Evolutionary conservation across 202 grass and related monocot genomes (phyloP), one percentile per base, ranked within the genome.

Genomic region (Carex arenaria): DNA sequence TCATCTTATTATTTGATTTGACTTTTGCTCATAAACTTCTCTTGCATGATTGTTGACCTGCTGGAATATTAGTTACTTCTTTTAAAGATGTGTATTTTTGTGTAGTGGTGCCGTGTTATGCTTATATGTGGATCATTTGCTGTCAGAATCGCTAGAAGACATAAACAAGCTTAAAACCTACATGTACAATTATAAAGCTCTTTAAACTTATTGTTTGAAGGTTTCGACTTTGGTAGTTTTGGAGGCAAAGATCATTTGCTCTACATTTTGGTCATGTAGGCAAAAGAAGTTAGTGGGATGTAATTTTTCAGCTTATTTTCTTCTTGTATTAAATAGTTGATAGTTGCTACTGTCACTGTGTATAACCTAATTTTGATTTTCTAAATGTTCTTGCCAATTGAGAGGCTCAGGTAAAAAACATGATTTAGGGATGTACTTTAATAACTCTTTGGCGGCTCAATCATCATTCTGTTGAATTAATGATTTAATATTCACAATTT

Each of bases 161-260:
- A 88, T 95, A 67, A 91, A 56, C 52, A 91, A 90, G 61, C 84
- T 98, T 85, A 86, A 91, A 73, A 73, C 84, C 80, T 93, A 87
- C 61, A 95, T 95, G 89, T 98, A 98, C 82, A 92, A 95, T 34
- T 98, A 87, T 71, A 98, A 98, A 86, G 72, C 92, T 53, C 74
- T 98, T 61, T 97, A 82, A 72, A 69, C 38, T 78, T 10, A 14
- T 1, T 55, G 20, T 38, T 81, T 32, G 63, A 14, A 53, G 11
- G 3, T 64, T 80, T 64, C 51, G 7, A 47, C 19, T 80, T 30
- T 74, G 17, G 40, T 9, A 43, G n/a, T 18, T 38, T 43, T 43
- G 7, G 17, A n/a, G 18, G 53, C 53, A 10, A 10, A 10, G 61
- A 26, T 57, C 17, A 65, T 49, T 52, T 56, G 15, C 62, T 69